Conservation (phyloP, 1,284 basidiomycete species). For the Phlebopus sp. region DNA sequence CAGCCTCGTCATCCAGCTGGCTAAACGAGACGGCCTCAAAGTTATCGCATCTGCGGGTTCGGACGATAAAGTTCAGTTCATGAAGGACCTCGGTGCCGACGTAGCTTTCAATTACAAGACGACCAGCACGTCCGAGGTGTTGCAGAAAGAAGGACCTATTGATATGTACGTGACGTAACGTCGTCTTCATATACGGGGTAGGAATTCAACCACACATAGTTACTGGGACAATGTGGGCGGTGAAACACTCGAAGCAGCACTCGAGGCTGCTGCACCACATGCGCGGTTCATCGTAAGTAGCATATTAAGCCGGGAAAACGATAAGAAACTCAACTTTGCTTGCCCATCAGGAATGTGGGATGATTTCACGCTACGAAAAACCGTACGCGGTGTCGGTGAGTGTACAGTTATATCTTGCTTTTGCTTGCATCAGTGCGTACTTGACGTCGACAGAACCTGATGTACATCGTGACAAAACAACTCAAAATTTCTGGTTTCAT, state of each 20-base stretch:
- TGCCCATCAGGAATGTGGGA: slow-evolving; percentile 16
- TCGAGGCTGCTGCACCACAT: slow-evolving; percentile 46
- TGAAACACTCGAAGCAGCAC: slow-evolving; percentile 56
- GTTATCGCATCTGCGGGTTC: slow-evolving; percentile 40
- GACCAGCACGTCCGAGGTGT: slow-evolving; percentile 23
- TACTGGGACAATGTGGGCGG: slow-evolving; percentile 65
- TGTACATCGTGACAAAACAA: slow-evolving; percentile 6
- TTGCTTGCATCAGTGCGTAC: background rate
- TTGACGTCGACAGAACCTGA: slow-evolving; percentile 5
- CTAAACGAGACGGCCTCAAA: slow-evolving; percentile 37
- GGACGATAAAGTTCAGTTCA: slow-evolving; percentile 38
- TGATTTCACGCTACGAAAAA: background rate
- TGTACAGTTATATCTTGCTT: background rate
- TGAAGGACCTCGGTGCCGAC: slow-evolving; percentile 38
- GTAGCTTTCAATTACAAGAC: slow-evolving; percentile 40
- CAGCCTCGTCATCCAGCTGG: slow-evolving; percentile 35
- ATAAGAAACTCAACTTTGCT: too few species aligned
- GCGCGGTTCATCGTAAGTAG: slow-evolving; percentile 44
- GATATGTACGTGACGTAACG: slow-evolving; percentile 14
- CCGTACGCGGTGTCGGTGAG: background rate
- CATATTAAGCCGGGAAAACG: too few species aligned
- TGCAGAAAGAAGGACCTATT: slow-evolving; percentile 24
- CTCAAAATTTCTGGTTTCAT: slow-evolving; percentile 12
- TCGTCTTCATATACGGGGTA: background rate
- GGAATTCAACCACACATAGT: slow-evolving; percentile 23